phyloP scores from a whole-genome alignment of 2,329 filamentous ascomycete species.

The Pseudovirgaria hyperparasitica region DNA sequence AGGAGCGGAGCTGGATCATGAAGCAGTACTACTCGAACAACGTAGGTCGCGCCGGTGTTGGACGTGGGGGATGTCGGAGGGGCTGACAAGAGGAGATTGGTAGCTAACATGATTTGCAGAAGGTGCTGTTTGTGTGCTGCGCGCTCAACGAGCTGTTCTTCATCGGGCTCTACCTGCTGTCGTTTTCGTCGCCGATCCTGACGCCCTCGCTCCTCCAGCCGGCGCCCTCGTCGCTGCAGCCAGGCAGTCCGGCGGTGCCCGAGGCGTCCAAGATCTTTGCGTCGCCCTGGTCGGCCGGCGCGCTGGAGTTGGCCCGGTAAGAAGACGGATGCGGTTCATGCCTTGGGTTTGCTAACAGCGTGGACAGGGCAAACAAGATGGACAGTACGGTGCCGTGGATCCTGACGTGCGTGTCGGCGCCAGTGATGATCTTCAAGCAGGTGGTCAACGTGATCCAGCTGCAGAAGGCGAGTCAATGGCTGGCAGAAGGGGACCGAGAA shows the following conservation, averaged over 20 bases:
- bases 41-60: no score
- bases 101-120: slow-evolving; percentile 36
- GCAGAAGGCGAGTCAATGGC: slow-evolving; percentile 80
- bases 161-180: slow-evolving; percentile 93
- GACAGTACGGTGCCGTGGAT: slow-evolving; percentile 56
- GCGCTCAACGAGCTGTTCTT: slow-evolving; percentile 92
- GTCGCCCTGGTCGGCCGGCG: slow-evolving; percentile 82
- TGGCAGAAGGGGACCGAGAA: slow-evolving; percentile 79
- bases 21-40: slow-evolving; percentile 97
- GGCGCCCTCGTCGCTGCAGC: slow-evolving; percentile 39
- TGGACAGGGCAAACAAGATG: slow-evolving; percentile 63
- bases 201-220: slow-evolving; percentile 67
- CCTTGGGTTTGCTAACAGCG: slow-evolving; percentile 1
- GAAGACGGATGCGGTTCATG: slow-evolving; percentile 1
- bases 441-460: slow-evolving; percentile 89
- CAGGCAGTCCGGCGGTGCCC: slow-evolving; percentile 57
- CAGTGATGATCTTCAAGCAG: slow-evolving; percentile 86
- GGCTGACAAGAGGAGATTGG: slow-evolving; percentile 8
- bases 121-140: slow-evolving; percentile 83
- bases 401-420: slow-evolving; percentile 65
- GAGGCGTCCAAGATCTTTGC: slow-evolving; percentile 64
- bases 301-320: slow-evolving; percentile 71
- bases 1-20: slow-evolving; percentile 74
- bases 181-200: slow-evolving; percentile 82
- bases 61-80: background rate